Evolutionary conservation across 805 yeast species (phyloP), one percentile per base, ranked within the genome.

Genomic region (Wickerhamiella dianesei): DNA sequence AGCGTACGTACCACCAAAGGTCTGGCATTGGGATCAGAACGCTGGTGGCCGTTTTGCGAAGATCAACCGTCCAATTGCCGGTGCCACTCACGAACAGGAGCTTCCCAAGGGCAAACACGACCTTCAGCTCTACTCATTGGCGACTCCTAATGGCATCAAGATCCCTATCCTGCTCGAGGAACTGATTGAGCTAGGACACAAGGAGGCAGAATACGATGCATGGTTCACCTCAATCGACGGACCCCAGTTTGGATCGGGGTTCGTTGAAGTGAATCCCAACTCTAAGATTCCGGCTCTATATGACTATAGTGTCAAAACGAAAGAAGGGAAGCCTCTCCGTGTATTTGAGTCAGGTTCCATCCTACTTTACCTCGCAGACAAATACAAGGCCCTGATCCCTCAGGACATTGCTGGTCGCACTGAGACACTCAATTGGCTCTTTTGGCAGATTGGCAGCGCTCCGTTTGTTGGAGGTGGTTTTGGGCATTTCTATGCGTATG

Each of bases 271-370:
- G 56, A 76, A 78, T 59, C 78, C 80, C 17, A 77, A 79, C 54
- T 83, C 85, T 3, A 65, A 77, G 54, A 73, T 80, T 44, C 85
- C 86, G 21, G 69, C 77, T 0, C 59, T 80, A 35, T 65, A 59
- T 35, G 70, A 67, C 43, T 41, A 50, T 6, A 46, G 47, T 5
- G 53, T 50, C 3, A 46, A 51, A 4, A 64, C 58, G 35, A 25
- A 12, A 6, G 32, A 25, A 6, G 32, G 32, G 32, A 57, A 60
- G 40, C 48, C 56, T 4, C 66, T 67, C 25, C 63, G 72, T 19
- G 57, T 80, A 21, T 70, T 71, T 53, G 84, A 79, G 62, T 69
- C 79, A 32, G 83, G 74, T 29, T 82, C 84, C 2, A 78, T 79
- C 50, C 59, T 80, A 60, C 62, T 67, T 48, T 80, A 77, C 58